Evolutionary conservation across 257 asterid genomes (phyloP).

Genomic region (Mitragyna speciosa): DNA sequence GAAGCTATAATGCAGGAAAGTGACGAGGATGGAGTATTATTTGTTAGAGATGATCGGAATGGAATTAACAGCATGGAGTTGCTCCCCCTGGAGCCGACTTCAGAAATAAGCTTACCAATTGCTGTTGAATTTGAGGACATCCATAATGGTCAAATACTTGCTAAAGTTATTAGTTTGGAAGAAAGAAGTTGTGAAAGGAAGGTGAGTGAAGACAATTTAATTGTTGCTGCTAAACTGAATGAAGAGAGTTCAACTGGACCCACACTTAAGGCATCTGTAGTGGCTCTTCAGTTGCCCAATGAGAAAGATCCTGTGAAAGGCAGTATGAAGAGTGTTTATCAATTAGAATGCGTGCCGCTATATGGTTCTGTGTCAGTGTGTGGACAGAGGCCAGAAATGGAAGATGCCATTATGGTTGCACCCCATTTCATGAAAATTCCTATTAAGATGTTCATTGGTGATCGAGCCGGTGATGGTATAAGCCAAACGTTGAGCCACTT

Average conservation of each 20-base stretch:
- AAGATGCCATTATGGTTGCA: constrained; percentile 56
- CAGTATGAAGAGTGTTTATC: constrained; percentile 57
- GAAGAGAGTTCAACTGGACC: constrained; percentile 50
- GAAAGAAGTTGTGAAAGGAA: constrained; percentile 46
- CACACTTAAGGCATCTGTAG: constrained; percentile 53
- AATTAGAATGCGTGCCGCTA: constrained; percentile 75
- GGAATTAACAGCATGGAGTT: constrained; percentile 46
- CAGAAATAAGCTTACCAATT: constrained; percentile 61
- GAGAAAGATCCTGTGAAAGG: constrained; percentile 53
- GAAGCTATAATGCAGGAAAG: constrained; percentile 39
- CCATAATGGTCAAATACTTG: constrained; percentile 61
- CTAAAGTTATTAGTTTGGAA: constrained; percentile 71
- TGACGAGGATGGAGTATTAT: constrained; percentile 59
- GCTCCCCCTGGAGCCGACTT: constrained; percentile 42
- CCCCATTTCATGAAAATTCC: constrained; percentile 79
- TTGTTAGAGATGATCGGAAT: constrained; percentile 44
- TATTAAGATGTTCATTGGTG: constrained; percentile 67
- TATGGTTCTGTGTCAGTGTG: constrained; percentile 76
- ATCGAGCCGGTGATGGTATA: constrained; percentile 46
- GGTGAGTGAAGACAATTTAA: constrained; percentile 28
- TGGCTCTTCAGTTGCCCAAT: constrained; percentile 51
- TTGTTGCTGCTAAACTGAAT: constrained; percentile 19
- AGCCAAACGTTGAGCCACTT: constrained; percentile 61
- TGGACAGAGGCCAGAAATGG: constrained; percentile 88
- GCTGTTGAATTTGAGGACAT: constrained; percentile 73